Evolutionary conservation across 139 green algal genomes (phyloP), one percentile per base, ranked within the genome.

Genomic region (Tetratostichococcus sp.): DNA sequence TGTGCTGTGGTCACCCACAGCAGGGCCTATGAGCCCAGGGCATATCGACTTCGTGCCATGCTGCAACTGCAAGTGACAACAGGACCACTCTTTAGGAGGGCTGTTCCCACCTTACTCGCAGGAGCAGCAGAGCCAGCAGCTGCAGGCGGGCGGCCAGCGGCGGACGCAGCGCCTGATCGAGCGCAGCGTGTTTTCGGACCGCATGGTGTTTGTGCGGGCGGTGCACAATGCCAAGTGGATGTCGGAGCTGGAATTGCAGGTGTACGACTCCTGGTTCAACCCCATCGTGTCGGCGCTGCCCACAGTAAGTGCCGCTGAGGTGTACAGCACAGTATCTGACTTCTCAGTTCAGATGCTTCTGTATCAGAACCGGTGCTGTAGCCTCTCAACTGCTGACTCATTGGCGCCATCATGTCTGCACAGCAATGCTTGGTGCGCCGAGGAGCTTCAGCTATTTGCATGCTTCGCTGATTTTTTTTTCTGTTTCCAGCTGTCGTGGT

Each of bases 171-270:
- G 95, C 0, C 77, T 99, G 43, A 81, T 98, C 79, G 95, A 99
- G 84, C 88, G 95, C 31, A 93, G 81, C 25, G 89, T 99, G n/a
- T 99, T 98, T 86, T 92, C 83, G 43, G 95, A 99, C 77, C 85
- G 95, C 33, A 95, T 97, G 93, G 94, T 99, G 28, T 99, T 99
- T 89, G 95, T 99, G 75, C 82, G 89, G 23, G 90, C 93, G 1
- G 90, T 97, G 73, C 86, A 97, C 62, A 86, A 93, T 35, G 77
- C 77, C 22, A 82, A 92, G 43, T 93, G 81, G 76, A 91, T 98
- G 82, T 80, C 76, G 26, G 90, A 97, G 67, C 89, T 96, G 70
- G 93, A 98, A 84, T 79, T 98, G 42, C 76, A 75, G 22, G 85
- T 98, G 35, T 98, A 95, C 75, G 88, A 96, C 76, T 89, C 84